Evolutionary conservation across 2,329 filamentous ascomycete species (phyloP), one percentile per base, ranked within the genome.

Genomic region (Aureobasidium vineae): DNA sequence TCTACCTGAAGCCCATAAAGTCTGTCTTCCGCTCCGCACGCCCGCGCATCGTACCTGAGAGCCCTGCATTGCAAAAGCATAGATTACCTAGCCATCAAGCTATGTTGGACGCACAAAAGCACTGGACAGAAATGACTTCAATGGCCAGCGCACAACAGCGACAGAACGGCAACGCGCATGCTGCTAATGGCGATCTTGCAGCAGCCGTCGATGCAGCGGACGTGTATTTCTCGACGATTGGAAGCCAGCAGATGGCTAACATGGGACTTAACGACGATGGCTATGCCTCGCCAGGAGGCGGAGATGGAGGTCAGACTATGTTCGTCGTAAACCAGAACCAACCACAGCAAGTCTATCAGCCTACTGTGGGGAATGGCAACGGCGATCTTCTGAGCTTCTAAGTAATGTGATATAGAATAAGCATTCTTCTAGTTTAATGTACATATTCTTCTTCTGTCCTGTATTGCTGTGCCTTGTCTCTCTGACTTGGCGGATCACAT

Each of bases 1-100:
- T 99, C 61, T 99, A 99, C 77, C 86, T 99, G 59, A 99, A 99
- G 77, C 95, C 95, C 3, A 94, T 99, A 6, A 92, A 98, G 76
- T 94, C 95, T 64, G 95, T 99, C 11, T 99, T 99, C 83, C 89
- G 95, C 66, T 89, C 89, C 21, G 94, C 95, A 15, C 86, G 95
- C 16, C 90, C 91, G 1, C 85, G 92, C 26, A 88, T 88, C 66
- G 83, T 99, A 2, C 84, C 87, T 65, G 91, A 96, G 63, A 94
- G 89, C 2, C 93, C 94, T 0, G 93, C 93, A 0, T 82, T 99
- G 45, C 95, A 97, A 78, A 88, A 86, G 69, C 85, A 90, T 65
- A 81, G 83, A 19, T 77, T 91, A 0, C 86, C 87, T 0, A 84
- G 85, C 0, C 83, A 82, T 21, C 79, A 81, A 67, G 84, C 85